Evolutionary conservation across 768 basidiomycete species (phyloP).

Genomic region (Paxillus involutus): DNA sequence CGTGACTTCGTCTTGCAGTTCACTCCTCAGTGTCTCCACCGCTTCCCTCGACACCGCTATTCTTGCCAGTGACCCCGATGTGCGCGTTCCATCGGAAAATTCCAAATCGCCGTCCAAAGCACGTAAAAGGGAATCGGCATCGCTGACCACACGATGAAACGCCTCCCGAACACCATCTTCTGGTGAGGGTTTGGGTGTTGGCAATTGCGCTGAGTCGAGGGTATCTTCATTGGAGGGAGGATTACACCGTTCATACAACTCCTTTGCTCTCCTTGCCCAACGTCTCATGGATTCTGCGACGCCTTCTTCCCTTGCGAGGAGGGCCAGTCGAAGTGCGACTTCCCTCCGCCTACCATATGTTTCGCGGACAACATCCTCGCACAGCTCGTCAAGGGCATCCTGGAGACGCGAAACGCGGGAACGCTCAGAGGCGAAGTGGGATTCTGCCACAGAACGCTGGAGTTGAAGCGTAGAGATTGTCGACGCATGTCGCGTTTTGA

Average conservation of each 20-base stretch:
- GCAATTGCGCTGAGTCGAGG: not conserved
- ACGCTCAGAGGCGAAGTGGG: slow-evolving; percentile 44
- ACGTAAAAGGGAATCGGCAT: slow-evolving; percentile 35
- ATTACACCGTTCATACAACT: slow-evolving; percentile 35
- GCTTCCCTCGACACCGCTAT: slow-evolving; percentile 49
- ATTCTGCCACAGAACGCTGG: slow-evolving; percentile 46
- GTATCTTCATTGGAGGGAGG: not conserved
- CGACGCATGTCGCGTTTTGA: slow-evolving; percentile 62
- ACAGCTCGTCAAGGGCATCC: slow-evolving; percentile 63
- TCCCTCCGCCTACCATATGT: slow-evolving; percentile 73
- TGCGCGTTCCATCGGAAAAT: slow-evolving; percentile 11
- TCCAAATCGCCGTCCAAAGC: slow-evolving; percentile 34
- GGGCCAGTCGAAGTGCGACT: slow-evolving; percentile 58
- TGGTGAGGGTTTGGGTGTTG: slow-evolving; percentile 1
- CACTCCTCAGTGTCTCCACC: slow-evolving; percentile 51
- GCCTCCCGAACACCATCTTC: slow-evolving; percentile 20
- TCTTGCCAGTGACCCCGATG: slow-evolving; percentile 52
- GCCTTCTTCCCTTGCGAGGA: slow-evolving; percentile 65
- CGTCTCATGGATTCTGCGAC: slow-evolving; percentile 52
- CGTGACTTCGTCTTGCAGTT: slow-evolving; percentile 56
- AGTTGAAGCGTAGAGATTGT: slow-evolving; percentile 56
- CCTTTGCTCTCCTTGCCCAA: slow-evolving; percentile 55
- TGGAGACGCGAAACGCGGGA: slow-evolving; percentile 50
- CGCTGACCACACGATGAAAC: slow-evolving; percentile 34
- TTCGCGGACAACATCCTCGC: slow-evolving; percentile 70